Base-by-base conservation (phyloP, 257 asterid genomes). In the Solanum infundibuliforme region DNA sequence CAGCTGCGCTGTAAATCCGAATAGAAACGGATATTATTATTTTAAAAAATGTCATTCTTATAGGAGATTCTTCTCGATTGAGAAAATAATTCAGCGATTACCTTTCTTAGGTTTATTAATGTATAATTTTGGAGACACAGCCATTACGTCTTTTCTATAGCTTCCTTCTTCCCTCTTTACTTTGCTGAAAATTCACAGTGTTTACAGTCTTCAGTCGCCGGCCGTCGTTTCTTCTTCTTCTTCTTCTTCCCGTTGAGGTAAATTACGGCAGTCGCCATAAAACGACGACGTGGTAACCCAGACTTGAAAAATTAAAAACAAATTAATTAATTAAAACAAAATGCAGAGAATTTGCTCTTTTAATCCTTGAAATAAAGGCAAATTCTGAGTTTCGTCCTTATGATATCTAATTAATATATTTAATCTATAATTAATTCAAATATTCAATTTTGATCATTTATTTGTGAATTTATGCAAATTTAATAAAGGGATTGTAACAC, bases 41-140 rank as follows among this genome's bases (percentile, higher is more conserved):
- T 18, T 1, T n/a, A 2, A 58, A 43, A 29, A 86, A 73, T 36
- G 25, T 3, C 34, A 27, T 27, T 76, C 7, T n/a, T 36, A 75
- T 23, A 12, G 34, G 85, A 48, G 21, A 39, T 23, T 74, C 27
- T 73, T 73, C 82, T 73, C 48, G 46, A 35, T 36, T 35, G 18
- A 39, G 2, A 39, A 76, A 36, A 76, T 25, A 16, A 18, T 18
- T 4, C 21, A 5, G 66, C 35, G 29, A 23, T 86, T 72, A 95
- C 98, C 88, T 94, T 94, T 94, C 89, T 91, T 95, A 66, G 98
- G 98, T 88, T 92, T 95, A 89, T 91, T 91, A 88, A 86, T 18
- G 89, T 83, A 92, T 69, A 95, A 91, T 91, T 94, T 94, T 21
- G 95, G 96, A 25, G 90, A 91, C 38, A 89, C 92, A 39, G 91